Percentiles rank a stretch among this genome's conserved stretches.
phyloP scores from a whole-genome alignment of 1,139 yeast species.

The Ogataea hybrid region DNA sequence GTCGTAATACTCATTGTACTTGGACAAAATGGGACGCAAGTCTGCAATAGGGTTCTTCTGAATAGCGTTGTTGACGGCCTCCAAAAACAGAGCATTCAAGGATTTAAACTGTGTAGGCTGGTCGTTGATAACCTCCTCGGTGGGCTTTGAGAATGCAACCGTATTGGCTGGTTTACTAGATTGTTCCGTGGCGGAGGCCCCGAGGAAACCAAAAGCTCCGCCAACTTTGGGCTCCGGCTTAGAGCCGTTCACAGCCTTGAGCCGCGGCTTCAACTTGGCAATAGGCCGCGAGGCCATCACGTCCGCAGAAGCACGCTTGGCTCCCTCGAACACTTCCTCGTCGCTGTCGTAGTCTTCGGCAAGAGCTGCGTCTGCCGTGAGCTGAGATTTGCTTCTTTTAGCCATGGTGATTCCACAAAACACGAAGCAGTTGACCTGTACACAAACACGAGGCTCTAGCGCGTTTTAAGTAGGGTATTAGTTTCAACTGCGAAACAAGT shows the following conservation, averaged over 20 bases:
- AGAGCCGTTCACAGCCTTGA: conserved; percentile 9
- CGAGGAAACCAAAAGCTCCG: conserved; percentile 10
- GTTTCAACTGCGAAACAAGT: conserved; percentile 8
- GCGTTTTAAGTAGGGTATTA: conserved; percentile 6
- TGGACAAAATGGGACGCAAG: conserved; percentile 53
- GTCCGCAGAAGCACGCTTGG: conserved; percentile 53
- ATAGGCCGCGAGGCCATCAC: conserved; percentile 64
- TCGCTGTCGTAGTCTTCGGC: conserved; percentile 42
- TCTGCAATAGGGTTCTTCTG: conserved; percentile 52
- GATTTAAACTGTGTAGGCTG: conserved; percentile 54
- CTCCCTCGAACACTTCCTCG: conserved; percentile 35
- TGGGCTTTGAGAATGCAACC: conserved; percentile 9
- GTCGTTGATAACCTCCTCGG: conserved; percentile 18
- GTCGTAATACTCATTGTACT: conserved; percentile 57
- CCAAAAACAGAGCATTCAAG: conserved; percentile 62
- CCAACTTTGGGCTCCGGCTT: conserved; percentile 6
- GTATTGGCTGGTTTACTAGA: conserved; percentile 3
- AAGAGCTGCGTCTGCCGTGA: conserved; percentile 55
- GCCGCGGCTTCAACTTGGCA: conserved; percentile 24
- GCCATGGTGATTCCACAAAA: conserved; percentile 27
- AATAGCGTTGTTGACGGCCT: conserved; percentile 45
- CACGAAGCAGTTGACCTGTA: conserved; percentile 35
- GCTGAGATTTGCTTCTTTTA: conserved; percentile 47
- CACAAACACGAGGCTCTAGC: conserved; percentile 7
- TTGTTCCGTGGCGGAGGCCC: conserved; percentile 1